Evolutionary conservation across 2,329 filamentous ascomycete species (phyloP), one percentile per base, ranked within the genome.

Genomic region (Chrysosporium queenslandicum): DNA sequence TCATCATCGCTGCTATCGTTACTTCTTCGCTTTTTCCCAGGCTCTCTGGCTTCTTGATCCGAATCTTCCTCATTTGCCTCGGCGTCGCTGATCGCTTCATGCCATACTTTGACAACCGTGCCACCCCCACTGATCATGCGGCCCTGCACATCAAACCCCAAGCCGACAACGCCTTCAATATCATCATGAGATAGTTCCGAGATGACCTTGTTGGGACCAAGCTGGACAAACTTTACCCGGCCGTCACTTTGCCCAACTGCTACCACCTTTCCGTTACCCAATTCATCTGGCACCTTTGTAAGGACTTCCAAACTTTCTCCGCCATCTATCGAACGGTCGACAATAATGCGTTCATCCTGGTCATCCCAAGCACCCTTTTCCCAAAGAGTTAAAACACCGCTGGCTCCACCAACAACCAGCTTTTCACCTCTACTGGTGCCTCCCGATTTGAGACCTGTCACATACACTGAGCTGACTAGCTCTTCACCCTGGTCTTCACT

Each of bases 401-500:
- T 84, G 16, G 81, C 83, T 23, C 87, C 87, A 32, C 87, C 85
- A 0, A 89, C 87, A 2, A 92, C 68, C 2, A 92, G 77, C 64
- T 85, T 85, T 61, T 84, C 77, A 4, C 87, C 87, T 43, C 86
- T 85, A 61, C 81, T 83, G 5, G 77, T 77, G 27, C 78, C 79
- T 36, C 70, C 71, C 27, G 83, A 82, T 0, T 86, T 81, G 55
- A 95, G 70, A 0, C 89, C 89, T 0, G 83, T 79, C 16, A 97
- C 81, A 63, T 88, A 87, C 43, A 81, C 75, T 1, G 86, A 85
- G 62, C 85, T 86, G n/a, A 96, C 76, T 54, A 97, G 72, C 68
- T 97, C 88, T 58, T 96, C 90, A 61, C 94, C 92, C 65, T 97
- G 92, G 62, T 97, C 89, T 64, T 96, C 92, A 59, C 88, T 95